A percentile compares a stretch with the other conserved stretches of the same genome.
Evolutionary conservation across 2,329 filamentous ascomycete genomes (phyloP).

Genomic region (Davidsoniella australis): DNA sequence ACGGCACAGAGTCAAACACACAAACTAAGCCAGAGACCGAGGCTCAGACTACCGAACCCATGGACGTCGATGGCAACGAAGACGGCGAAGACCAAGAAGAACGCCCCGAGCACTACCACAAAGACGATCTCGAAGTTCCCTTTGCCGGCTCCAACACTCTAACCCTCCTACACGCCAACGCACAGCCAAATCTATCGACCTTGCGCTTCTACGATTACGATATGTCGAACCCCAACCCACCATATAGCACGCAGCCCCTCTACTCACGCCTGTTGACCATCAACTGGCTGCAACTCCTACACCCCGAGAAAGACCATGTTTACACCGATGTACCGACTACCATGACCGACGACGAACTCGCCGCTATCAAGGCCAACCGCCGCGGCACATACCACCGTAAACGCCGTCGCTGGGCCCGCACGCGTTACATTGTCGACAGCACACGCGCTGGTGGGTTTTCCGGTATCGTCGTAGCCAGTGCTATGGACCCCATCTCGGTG

Average conservation of each 20-base stretch:
- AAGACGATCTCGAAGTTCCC: slow-evolving; percentile 42
- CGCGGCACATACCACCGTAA: slow-evolving; percentile 80
- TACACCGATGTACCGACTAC: slow-evolving; percentile 50
- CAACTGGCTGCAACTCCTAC: slow-evolving; percentile 81
- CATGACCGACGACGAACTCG: slow-evolving; percentile 42
- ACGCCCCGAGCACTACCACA: slow-evolving; percentile 13
- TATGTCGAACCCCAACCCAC: slow-evolving; percentile 41
- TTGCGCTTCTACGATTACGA: slow-evolving; percentile 86
- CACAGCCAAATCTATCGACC: slow-evolving; percentile 73
- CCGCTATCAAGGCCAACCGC: slow-evolving; percentile 62
- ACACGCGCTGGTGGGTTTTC: slow-evolving; percentile 63
- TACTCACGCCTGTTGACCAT: slow-evolving; percentile 65
- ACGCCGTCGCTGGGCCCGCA: slow-evolving; percentile 61
- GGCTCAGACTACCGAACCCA: neutral
- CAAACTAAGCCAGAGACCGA: too few species aligned
- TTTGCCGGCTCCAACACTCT: slow-evolving; percentile 58
- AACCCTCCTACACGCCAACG: slow-evolving; percentile 64
- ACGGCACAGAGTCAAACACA: neutral
- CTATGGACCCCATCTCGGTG: slow-evolving; percentile 65
- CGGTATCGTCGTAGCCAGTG: slow-evolving; percentile 64
- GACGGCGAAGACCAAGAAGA: neutral
- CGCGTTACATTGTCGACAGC: slow-evolving; percentile 54
- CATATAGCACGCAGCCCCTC: slow-evolving; percentile 54
- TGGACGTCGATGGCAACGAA: slow-evolving; percentile 1
- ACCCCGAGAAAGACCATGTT: slow-evolving; percentile 56